Percentiles rank a stretch among this genome's conserved stretches.
These are phyloP conservation scores for Chrysanthemum seticuspe DNA, from an alignment of 129 eudicot genomes.

Conservation along the genomic window DNA sequence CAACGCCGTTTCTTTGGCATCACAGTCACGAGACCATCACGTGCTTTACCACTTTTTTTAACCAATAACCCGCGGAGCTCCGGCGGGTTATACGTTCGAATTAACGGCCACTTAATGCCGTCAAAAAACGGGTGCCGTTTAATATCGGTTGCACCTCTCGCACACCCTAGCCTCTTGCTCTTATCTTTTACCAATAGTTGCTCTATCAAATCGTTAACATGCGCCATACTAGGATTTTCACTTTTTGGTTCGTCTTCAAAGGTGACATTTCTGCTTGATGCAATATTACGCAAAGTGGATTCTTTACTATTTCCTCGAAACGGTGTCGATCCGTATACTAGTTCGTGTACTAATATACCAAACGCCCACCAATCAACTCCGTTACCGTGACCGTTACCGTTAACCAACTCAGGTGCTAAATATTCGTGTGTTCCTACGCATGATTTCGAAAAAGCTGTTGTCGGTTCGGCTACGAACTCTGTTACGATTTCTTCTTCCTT, in stretches of 20 bases:
- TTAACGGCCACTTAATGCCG: constrained; percentile 88
- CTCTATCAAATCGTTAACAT: constrained; percentile 69
- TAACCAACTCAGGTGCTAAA: constrained; percentile 76
- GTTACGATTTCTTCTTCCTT: constrained; percentile 41
- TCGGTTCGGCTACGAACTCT: constrained; percentile 86
- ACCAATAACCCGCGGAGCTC: constrained; percentile 72
- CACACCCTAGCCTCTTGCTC: constrained; percentile 63
- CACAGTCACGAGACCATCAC: constrained; percentile 31
- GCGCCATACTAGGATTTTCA: constrained; percentile 29
- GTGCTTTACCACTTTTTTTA: constrained; percentile 38
- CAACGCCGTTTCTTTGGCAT: constrained; percentile 53
- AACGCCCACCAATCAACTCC: constrained; percentile 99
- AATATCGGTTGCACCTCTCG: constrained; percentile 80
- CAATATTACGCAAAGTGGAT: constrained; percentile 78
- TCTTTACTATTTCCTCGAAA: constrained; percentile 74
- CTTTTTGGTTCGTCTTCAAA: constrained; percentile 24
- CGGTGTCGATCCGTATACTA: constrained; percentile 74
- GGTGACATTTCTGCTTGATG: constrained; percentile 45
- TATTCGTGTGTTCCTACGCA: constrained; percentile 94
- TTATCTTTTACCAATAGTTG: constrained; percentile 67
- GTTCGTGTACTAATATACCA: constrained; percentile 67
- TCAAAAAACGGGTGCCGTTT: constrained; percentile 80
- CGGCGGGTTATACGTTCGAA: constrained; percentile 73
- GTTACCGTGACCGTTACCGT: constrained; percentile 80
- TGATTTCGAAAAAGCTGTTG: constrained; percentile 72